Conservation (phyloP, 331 rosid genomes). For the Pyracantha coccinea region DNA sequence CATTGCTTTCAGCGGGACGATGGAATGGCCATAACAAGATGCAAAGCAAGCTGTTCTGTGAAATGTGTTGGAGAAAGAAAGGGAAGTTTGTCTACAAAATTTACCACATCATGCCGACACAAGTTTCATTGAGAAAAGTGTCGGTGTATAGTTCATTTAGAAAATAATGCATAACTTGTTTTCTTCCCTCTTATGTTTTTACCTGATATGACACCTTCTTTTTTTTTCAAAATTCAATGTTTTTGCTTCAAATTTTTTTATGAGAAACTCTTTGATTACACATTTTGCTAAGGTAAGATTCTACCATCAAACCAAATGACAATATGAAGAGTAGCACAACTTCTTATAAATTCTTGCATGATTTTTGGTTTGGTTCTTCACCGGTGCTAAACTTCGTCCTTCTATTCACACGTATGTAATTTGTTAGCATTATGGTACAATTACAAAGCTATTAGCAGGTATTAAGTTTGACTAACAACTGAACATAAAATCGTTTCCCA, state of each 20-base stretch:
- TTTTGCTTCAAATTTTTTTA: not conserved
- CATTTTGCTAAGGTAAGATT: not conserved
- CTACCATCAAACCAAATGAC: too few species aligned
- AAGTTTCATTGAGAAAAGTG: not conserved
- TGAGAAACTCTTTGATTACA: not conserved
- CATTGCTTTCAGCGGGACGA: not conserved
- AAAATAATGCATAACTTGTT: not conserved
- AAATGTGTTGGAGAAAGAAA: not conserved
- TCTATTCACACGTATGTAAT: too few species aligned
- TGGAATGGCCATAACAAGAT: not conserved
- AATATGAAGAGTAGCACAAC: too few species aligned
- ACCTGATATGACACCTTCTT: too few species aligned
- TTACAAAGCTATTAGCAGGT: too few species aligned
- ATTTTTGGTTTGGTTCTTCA: too few species aligned
- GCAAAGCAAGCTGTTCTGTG: not conserved
- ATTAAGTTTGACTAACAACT: too few species aligned
- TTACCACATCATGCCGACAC: constrained; percentile 5
- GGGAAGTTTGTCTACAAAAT: not conserved
- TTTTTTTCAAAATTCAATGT: not conserved
- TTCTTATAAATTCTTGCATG: too few species aligned
- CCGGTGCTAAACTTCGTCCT: too few species aligned
- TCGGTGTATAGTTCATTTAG: not conserved
- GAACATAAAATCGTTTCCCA: too few species aligned
- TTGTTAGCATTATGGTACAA: too few species aligned
- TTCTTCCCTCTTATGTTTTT: not conserved